Base-by-base conservation (phyloP, 345 rosid species). In the Dovyalis caffra region DNA sequence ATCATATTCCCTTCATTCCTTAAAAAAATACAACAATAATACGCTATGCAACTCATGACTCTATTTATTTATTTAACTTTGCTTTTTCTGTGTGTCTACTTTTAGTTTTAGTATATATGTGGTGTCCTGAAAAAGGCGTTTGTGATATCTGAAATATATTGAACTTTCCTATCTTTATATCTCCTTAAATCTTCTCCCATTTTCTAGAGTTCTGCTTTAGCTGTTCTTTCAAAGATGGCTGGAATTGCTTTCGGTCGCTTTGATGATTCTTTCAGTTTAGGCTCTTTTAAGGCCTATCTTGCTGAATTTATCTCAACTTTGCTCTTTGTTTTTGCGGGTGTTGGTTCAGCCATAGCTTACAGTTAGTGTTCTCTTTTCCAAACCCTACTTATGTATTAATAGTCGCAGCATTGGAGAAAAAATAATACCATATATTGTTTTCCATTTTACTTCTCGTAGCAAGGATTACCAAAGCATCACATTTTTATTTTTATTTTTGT, bases 231-330 rank as follows among this genome's bases (percentile, higher is more conserved):
- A 73, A 67, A 47, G 69, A 87, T 87, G 90, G 85, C 81, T 2
- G 43, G 67, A 26, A 81, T 94, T 37, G 95, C 97, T 21, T 92
- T 92, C 37, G 98, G 98, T 73, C 88, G 94, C 12, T 90, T 89
- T 35, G 93, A 83, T 73, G 97, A 94, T 80, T 86, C 97, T 3
- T 94, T 92, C 78, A 91, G 97, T 77, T 77, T 90, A 66, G 92
- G 88, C 68, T 87, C 98, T 62, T 43, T 94, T 67, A 94, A 83
- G 75, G 94, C 97, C 65, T 90, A 94, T 72, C 89, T 94, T 16
- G 92, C 98, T 29, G 98, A 94, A 86, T 92, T 94, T 72, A 94
- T 94, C 85, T 94, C 97, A 26, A 94, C 98, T 70, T 79, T 94
- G 81, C 86, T 94, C 89, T 94, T 94, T 69, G 98, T 93, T 78